Base-by-base conservation (phyloP, 345 rosid species). In the Pistacia atlantica region DNA sequence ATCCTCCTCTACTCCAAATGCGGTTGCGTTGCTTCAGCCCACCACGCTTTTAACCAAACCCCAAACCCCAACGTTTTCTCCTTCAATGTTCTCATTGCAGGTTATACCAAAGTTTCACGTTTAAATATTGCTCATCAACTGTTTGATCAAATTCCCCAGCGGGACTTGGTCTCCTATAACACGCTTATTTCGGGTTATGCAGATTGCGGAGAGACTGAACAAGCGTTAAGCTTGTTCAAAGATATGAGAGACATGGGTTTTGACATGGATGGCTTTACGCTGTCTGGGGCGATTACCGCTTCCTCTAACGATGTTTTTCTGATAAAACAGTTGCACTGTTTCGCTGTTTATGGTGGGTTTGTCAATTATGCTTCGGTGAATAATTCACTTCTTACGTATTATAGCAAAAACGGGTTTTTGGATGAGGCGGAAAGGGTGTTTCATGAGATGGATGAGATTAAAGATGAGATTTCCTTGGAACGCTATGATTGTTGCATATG, bases 401-500 rank as follows among this genome's bases (percentile, higher is more conserved):
- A 95, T 51, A 83, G 93, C 66, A 93, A 87, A 83, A 80, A 84
- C 13, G 96, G 96, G 22, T 58, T 84, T 64, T 79, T 95, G 84
- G 86, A 71, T 52, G 94, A 92, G 48, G 97, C 98, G 2, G 85
- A 84, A 52, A 69, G 69, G 22, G 83, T 93, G 69, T 93, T 95
- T 63, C 71, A 76, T 62, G 90, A 80, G 80, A 86, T 92, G 93
- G 91, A 75, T 52, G 86, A 83, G 54, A 73, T 78, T 18, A 87
- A 86, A 79, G 93, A 93, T 80, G 92, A 85, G 77, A 98, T 95
- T 82, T 89, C 99, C 99, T 2, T 93, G 99, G 99, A 95, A 95
- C 74, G 89, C 98, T 42, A 92, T 93, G 96, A 90, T 93, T 69
- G 99, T 92, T 74, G 96, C 91, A 12, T 88, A 82, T 72, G 98